Evolutionary conservation across 202 grass and related monocot species (phyloP).

Genomic region (Hordeum pubiflorum): DNA sequence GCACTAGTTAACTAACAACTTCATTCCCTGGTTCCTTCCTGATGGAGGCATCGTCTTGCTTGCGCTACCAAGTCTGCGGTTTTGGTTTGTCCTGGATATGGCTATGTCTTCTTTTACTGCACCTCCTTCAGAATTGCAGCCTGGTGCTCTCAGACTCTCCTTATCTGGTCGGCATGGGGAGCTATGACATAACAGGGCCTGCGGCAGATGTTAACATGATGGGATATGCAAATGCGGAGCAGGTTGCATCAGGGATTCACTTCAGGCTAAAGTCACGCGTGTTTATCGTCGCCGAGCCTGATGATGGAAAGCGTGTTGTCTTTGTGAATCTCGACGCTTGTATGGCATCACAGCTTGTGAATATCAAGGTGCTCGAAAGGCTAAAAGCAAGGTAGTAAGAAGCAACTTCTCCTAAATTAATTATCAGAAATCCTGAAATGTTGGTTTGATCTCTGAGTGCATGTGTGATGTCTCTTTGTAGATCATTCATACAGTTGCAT

Average conservation of each 20-base stretch:
- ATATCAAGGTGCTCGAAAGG: conserved; percentile 91
- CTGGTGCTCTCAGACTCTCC: conserved; percentile 41
- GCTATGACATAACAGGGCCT: conserved; percentile 94
- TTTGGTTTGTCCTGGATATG: conserved; percentile 32
- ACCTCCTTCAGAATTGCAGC: conserved; percentile 45
- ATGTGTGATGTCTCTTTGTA: not conserved
- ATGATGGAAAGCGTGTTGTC: conserved; percentile 55
- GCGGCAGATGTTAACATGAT: conserved; percentile 99
- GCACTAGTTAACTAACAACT: conserved; percentile 27
- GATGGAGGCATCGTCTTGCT: conserved; percentile 48
- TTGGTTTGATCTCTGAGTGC: not conserved
- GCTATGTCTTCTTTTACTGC: conserved; percentile 49
- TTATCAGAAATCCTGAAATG: not conserved
- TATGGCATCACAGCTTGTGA: conserved; percentile 93
- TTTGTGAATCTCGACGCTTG: conserved; percentile 99
- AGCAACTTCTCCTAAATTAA: not conserved
- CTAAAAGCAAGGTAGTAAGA: conserved; percentile 62
- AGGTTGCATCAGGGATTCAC: conserved; percentile 74
- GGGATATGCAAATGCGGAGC: conserved; percentile 93
- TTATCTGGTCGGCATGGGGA: conserved; percentile 78
- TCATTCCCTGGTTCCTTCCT: conserved; percentile 14
- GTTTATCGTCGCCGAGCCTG: conserved; percentile 87
- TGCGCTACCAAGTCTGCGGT: not conserved
- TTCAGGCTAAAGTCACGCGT: conserved; percentile 90
- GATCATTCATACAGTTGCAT: not conserved